Evolutionary conservation across 2,329 filamentous ascomycete genomes (phyloP), one percentile per base, ranked within the genome.

Genomic region (Fusarium nygamai): DNA sequence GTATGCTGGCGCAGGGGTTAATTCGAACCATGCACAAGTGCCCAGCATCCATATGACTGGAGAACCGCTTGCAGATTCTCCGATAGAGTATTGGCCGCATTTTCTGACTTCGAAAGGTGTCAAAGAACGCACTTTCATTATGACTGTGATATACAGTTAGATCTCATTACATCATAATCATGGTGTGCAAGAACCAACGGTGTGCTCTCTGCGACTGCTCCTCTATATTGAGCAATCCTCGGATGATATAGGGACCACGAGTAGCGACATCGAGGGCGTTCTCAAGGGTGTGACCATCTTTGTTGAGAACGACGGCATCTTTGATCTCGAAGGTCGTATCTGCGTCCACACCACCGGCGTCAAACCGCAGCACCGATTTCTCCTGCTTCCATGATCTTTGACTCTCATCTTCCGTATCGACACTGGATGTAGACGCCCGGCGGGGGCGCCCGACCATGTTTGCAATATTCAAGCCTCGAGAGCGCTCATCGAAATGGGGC

Each of bases 1-100:
- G 79, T 93, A 95, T 6, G 82, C 80, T 16, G 84, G 78, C n/a
- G 88, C 84, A 3, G 93, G 92, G 38, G 84, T 84, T 47, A 94
- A 86, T 77, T 92, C 88, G 78, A 90, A 94, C 91, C 92, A 94
- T 50, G 92, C 92, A 19, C 90, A 88, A 61, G 85, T 78, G 41
- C 80, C 81, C 3, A 78, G 75, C 3, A 92, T 90, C 92, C 92
- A 94, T 36, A 93, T 84, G n/a, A 88, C 85, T 8, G 89, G 85
- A 24, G 85, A 84, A 0, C 86, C 86, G 58, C 88, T 86, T 20
- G 84, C 79, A 33, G 83, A 82, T 48, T 84, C 82, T 53, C 88
- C 88, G 38, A 92, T 89, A 19, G 90, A 88, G 76, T 88, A 90
- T 38, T 79, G 77, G 6, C 74, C 71, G 31, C 84, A 85, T 39